phyloP scores from a whole-genome alignment of 2,329 filamentous ascomycete species.

The Fusarium sp. region DNA sequence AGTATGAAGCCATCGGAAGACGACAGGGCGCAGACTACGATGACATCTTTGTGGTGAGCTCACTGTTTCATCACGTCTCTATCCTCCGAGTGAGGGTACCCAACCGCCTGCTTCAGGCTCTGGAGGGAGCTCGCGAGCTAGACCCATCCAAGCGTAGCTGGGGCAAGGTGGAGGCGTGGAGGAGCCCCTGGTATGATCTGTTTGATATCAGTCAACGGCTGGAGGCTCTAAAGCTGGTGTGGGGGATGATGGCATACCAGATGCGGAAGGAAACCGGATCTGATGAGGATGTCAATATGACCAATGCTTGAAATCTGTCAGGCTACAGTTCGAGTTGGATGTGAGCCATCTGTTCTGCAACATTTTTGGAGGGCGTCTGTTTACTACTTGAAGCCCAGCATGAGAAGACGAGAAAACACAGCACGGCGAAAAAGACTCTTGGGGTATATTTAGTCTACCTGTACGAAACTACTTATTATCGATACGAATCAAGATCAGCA shows the following conservation, averaged over 20 bases:
- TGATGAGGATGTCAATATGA: conserved; percentile 44
- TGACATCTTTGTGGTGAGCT: conserved; percentile 71
- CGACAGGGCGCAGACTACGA: conserved; percentile 60
- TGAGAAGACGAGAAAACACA: not conserved
- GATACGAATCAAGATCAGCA: conserved; percentile 3
- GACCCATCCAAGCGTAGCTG: conserved; percentile 55
- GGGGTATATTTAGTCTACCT: conserved; percentile 1
- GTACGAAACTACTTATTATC: conserved; percentile 1
- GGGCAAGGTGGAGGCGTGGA: conserved; percentile 65
- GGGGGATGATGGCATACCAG: conserved; percentile 69
- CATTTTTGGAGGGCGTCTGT: not conserved
- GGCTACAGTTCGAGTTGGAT: not conserved
- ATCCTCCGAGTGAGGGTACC: conserved; percentile 70
- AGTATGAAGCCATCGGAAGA: conserved; percentile 68
- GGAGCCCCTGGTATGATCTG: conserved; percentile 71
- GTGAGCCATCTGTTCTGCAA: not conserved
- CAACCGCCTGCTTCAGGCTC: conserved; percentile 59
- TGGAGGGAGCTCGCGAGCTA: conserved; percentile 58
- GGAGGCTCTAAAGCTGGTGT: conserved; percentile 66
- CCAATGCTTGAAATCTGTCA: conserved; percentile 34
- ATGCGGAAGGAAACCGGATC: conserved; percentile 58
- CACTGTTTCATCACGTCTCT: conserved; percentile 70
- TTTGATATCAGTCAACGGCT: conserved; percentile 65
- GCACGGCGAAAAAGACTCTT: not conserved
- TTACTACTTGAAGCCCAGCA: not conserved